phyloP scores from a whole-genome alignment of 208 protist species.

The Leishmania arabica region DNA sequence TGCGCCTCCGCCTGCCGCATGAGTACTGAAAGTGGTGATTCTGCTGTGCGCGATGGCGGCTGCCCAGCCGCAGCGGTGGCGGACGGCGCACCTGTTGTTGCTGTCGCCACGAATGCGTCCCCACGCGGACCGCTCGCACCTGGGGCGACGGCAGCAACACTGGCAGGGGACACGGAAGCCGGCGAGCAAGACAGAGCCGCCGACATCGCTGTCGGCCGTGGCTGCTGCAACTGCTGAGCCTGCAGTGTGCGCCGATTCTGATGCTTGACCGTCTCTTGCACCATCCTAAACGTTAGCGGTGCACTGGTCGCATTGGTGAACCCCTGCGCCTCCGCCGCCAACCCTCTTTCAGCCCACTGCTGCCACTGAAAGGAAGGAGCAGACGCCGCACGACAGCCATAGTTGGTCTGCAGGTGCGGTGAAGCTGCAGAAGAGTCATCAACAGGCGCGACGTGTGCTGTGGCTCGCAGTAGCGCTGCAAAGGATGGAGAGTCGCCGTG shows the following conservation, averaged over 20 bases:
- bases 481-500: background rate
- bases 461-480: background rate
- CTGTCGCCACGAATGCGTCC: background rate
- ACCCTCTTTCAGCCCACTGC: background rate
- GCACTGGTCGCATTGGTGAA: background rate
- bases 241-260: slow-evolving; percentile 7
- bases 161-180: background rate
- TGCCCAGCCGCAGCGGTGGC: background rate
- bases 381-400: background rate
- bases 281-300: slow-evolving; percentile 14
- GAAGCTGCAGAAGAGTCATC: background rate
- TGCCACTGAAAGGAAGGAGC: background rate
- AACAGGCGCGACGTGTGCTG: background rate
- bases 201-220: background rate
- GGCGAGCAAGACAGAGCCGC: background rate
- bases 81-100: background rate
- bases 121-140: background rate
- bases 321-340: background rate
- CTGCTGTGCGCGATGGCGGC: background rate
- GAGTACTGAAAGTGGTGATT: too few relatives aligned
- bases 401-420: background rate
- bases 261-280: slow-evolving; percentile 16
- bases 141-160: background rate
- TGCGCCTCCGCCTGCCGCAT: slow-evolving; percentile 1
- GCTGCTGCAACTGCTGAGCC: background rate